Percentiles rank a stretch among this genome's conserved stretches.
These are phyloP conservation scores for Vanderwaltozyma yarrowii DNA, from an alignment of 805 yeast genomes.

Conservation along the genomic window DNA sequence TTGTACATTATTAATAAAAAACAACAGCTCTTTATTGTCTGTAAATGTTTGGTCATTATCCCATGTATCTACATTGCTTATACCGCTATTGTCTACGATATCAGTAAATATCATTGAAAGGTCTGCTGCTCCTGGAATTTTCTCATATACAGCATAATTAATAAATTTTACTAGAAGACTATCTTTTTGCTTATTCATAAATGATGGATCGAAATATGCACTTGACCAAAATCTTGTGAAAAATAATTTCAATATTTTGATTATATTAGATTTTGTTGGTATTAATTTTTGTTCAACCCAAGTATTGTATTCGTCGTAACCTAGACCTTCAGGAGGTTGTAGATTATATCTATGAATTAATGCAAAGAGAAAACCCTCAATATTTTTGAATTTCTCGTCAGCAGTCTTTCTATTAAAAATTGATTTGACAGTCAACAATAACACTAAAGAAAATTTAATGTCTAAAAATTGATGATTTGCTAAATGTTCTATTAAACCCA, in stretches of 20 bases:
- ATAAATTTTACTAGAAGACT: conserved; percentile 6
- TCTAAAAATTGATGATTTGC: conserved; percentile 63
- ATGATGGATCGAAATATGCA: conserved; percentile 39
- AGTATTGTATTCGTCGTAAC: conserved; percentile 65
- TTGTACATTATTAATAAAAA: conserved; percentile 1
- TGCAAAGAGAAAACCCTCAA: conserved; percentile 48
- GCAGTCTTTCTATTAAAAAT: conserved; percentile 27
- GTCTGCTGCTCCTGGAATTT: conserved; percentile 36
- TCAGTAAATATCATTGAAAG: conserved; percentile 10
- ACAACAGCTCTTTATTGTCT: background rate
- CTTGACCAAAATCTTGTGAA: conserved; percentile 63
- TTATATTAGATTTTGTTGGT: conserved; percentile 56
- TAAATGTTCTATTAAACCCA: conserved; percentile 68
- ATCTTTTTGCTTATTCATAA: conserved; percentile 23
- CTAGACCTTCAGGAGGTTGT: conserved; percentile 79
- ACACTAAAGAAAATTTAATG: conserved; percentile 53
- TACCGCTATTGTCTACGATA: conserved; percentile 28
- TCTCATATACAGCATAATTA: conserved; percentile 34
- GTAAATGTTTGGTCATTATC: background rate
- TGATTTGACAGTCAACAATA: conserved; percentile 66
- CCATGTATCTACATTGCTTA: background rate
- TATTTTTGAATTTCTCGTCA: conserved; percentile 32
- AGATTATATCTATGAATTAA: conserved; percentile 56
- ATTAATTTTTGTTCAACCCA: conserved; percentile 67
- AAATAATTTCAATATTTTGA: conserved; percentile 55